Base-by-base conservation (phyloP, 2,329 filamentous ascomycete species). In the Monilinia laxa region DNA sequence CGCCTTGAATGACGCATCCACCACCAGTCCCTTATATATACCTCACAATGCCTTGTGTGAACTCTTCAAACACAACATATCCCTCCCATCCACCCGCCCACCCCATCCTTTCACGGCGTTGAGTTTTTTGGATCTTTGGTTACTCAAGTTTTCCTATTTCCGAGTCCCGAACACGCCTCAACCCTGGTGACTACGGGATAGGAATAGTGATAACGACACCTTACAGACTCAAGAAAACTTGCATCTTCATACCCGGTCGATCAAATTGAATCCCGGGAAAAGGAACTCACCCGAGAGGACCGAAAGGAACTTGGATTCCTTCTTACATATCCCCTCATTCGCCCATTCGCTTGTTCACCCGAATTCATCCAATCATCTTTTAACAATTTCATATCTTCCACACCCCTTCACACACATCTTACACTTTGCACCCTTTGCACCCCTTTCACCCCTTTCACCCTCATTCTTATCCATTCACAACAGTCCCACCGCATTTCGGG, bases 161-260 rank as follows among this genome's bases (percentile, higher is more conserved):
- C n/a, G 45, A 25, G 20, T 60, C n/a, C 58, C 58, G 45, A 60
- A 51, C 7, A 51, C n/a, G n/a, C 28, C 7, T 51, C 31, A 10
- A 38, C n/a, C 58, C 45, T 60, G 20, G 58, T 60, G n/a, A 51
- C n/a, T 14, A n/a, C 58, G 58, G 58, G 45, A 60, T 2, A 25
- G 58, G 28, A 20, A 40, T 18, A 58, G 42, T 35, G 14, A 25
- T 45, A 28, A 5, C 12, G 11, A 25, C 20, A 12, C 5, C 47
- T 49, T 23, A 23, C n/a, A 60, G 31, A 60, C 20, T 60, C 14
- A n/a, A 20, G 18, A 16, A 18, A 2, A 20, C 45, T n/a, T 59
- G 25, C 25, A 49, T 59, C 6, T 23, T 25, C 10, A 56, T 40
- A 42, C 57, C 57, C 28, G n/a, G 57, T 51, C 45, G 45, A 60